These are phyloP conservation scores for Ophiostoma quercus DNA, from an alignment of 2,329 filamentous ascomycete genomes.

Conservation along the genomic window DNA sequence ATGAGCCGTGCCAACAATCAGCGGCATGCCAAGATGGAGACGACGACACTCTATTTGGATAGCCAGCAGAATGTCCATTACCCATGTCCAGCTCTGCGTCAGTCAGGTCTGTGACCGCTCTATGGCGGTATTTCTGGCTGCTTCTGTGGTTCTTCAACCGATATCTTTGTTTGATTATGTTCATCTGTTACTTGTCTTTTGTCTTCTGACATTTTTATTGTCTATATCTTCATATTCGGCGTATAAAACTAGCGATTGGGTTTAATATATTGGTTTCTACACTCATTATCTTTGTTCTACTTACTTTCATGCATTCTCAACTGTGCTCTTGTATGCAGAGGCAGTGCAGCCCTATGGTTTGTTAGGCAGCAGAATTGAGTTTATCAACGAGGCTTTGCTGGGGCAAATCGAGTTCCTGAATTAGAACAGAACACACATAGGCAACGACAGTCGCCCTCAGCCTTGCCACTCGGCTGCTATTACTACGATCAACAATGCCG, in stretches of 20 bases:
- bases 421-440: not conserved
- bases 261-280: conserved; percentile 10
- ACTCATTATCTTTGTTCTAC: not conserved
- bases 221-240: conserved; percentile 6
- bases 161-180: not conserved
- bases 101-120: not conserved
- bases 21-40: conserved; percentile 4
- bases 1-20: not conserved
- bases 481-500: not conserved
- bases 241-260: conserved; percentile 8
- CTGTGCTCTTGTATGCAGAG: not conserved
- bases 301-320: too few species aligned
- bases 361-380: not conserved
- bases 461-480: not conserved
- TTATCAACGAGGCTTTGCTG: not conserved
- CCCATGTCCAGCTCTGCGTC: not conserved
- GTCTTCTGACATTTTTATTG: not conserved
- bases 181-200: not conserved
- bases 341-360: not conserved
- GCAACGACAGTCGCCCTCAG: not conserved
- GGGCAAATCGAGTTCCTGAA: not conserved
- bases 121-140: not conserved
- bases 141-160: too few species aligned
- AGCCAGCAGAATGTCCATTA: not conserved
- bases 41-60: not conserved